Evolutionary conservation across 768 basidiomycete genomes (phyloP), one percentile per base, ranked within the genome.

Genomic region (Phylloporus scabripes): DNA sequence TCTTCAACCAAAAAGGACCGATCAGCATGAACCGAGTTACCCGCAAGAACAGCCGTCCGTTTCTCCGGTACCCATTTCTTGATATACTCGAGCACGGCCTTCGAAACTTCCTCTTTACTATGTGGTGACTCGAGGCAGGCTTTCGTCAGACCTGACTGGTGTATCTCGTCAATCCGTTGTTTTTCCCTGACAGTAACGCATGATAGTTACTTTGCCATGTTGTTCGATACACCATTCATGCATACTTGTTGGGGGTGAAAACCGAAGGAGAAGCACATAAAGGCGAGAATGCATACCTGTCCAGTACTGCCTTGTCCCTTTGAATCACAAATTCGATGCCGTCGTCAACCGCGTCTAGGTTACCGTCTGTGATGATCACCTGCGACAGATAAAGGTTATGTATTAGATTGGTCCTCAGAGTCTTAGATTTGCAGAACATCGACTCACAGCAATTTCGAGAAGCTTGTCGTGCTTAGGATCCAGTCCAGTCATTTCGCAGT

Each of bases 401-500:
- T 20, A 15, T 7, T 23, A 1, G 5, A 29, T 5, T 8, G 4
- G 44, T 31, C 14, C 23, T 12, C 1, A 5, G 10, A 23, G 17
- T 23, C 5, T 17, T 5, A 10, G 14, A 18, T 15, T 2, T 1
- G 17, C 34, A 41, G 26, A 40, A n/a, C 15, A 18, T 42, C 15
- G 1, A 49, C 61, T 42, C 39, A 61, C 87, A 10, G 85, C 87
- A 60, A 94, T 86, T 67, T 95, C 92, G 2, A 92, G 63, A 24
- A 92, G 78, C 54, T 77, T 81, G 66, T 91, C 85, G 34, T 68
- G 81, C 42, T 74, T 72, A 4, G 75, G 75, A 59, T 85, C 67
- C 33, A 92, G 73, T 4, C 89, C 89, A 2, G 89, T 91, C 79
- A 92, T 92, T 69, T 92, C 89, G 57, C 87, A 89, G 64, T 92